These are phyloP conservation scores for Solanum habrochaites DNA, from an alignment of 257 asterid species.

Conservation along the genomic window DNA sequence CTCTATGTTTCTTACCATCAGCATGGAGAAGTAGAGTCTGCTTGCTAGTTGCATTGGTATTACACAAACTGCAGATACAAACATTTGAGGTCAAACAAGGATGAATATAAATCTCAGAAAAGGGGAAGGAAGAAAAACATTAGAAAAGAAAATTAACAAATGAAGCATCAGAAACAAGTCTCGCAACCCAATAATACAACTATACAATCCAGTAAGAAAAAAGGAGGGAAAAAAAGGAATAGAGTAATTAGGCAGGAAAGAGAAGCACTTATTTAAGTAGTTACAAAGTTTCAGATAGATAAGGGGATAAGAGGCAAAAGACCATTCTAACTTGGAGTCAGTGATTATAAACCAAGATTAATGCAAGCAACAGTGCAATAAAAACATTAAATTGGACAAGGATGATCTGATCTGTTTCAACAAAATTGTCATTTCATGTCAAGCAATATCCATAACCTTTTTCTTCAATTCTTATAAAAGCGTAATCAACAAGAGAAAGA, in stretches of 20 bases:
- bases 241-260: background rate
- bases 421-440: background rate
- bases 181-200: background rate
- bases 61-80: conserved; percentile 60
- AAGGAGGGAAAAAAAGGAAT: background rate
- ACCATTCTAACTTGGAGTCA: background rate
- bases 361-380: background rate
- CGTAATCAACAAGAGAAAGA: background rate
- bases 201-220: background rate
- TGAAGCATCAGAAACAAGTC: background rate
- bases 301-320: background rate
- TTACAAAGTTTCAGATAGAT: background rate
- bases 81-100: background rate
- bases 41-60: conserved; percentile 81
- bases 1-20: conserved; percentile 90
- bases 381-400: background rate
- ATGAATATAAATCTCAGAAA: background rate
- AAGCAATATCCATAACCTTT: background rate
- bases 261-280: background rate
- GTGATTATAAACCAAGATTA: background rate
- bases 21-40: conserved; percentile 90
- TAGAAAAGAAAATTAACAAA: background rate
- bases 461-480: background rate
- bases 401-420: background rate
- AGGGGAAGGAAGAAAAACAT: background rate